Evolutionary conservation across 306 rosid genomes (phyloP), one percentile per base, ranked within the genome.

Genomic region (Castanopsis chinensis): DNA sequence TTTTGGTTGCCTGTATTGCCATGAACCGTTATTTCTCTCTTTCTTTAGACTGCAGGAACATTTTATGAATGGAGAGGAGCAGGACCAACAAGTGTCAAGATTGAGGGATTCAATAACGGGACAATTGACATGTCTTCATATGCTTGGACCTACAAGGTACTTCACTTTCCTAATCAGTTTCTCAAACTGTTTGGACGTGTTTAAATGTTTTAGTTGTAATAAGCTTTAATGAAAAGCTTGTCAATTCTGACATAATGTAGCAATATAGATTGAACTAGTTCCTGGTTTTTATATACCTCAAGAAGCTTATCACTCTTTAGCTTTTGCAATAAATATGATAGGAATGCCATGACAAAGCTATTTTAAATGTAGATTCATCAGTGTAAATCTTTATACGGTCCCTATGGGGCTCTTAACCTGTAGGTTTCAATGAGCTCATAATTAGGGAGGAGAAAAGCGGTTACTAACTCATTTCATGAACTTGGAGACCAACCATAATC

Each of bases 101-200:
- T 94, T 61, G 20, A 72, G 73, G 99, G 97, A 67, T 86, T 90
- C 80, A 84, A 78, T 79, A 92, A 90, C 73, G 92, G 90, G 80
- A 90, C 90, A 52, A 18, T 88, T 57, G 92, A 92, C 90, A 70
- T 94, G 78, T 94, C 97, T 61, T 87, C 90, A n/a, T 32, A 85
- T 83, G 78, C 88, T 32, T 94, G 99, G 99, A 79, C 86, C 71
- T 91, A 94, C 90, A 91, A 94, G 99, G 97, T 94, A 63, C 81
- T 41, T 21, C 69, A 59, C 19, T 52, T 30, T 0, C 21, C 60
- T 52, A 18, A 18, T 41, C n/a, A 43, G 2, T 65, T 12, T 64
- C 7, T 55, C 10, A n/a, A 27, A 6, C 28, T 37, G 60, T 61
- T 52, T 35, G 51, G 41, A 49, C 14, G 0, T 49, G 17, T 49